phyloP scores from a whole-genome alignment of 2,329 filamentous ascomycete genomes.

The Neobulgaria alba region DNA sequence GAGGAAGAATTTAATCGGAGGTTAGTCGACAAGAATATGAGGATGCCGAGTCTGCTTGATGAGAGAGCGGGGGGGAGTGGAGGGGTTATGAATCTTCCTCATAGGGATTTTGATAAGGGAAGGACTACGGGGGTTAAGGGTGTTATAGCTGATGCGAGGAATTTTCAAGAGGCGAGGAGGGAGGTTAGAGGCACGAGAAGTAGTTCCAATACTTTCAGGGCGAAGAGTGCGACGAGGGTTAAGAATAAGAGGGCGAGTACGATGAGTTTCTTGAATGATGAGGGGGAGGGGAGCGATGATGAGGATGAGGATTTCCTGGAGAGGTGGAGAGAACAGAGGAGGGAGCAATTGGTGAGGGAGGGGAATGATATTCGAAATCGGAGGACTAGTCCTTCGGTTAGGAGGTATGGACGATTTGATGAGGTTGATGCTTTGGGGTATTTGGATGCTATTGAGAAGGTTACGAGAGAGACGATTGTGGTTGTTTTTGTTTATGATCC shows the following conservation, averaged over 20 bases:
- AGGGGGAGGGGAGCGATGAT: slow-evolving; percentile 30
- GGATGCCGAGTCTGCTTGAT: slow-evolving; percentile 49
- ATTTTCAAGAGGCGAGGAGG: slow-evolving; percentile 60
- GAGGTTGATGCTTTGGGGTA: slow-evolving; percentile 86
- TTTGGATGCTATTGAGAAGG: slow-evolving; percentile 92
- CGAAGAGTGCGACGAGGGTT: slow-evolving; percentile 11
- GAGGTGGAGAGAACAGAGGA: slow-evolving; percentile 74
- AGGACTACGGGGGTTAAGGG: slow-evolving; percentile 76
- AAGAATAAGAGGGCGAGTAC: slow-evolving; percentile 17
- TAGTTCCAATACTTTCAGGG: slow-evolving; percentile 45
- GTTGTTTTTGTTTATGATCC: slow-evolving; percentile 92
- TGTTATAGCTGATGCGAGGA: slow-evolving; percentile 75
- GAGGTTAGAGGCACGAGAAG: slow-evolving; percentile 17
- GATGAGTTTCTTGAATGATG: slow-evolving; percentile 19
- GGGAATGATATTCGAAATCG: slow-evolving; percentile 50
- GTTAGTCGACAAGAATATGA: slow-evolving; percentile 56
- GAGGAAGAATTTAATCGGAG: slow-evolving; percentile 28
- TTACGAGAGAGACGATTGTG: slow-evolving; percentile 69
- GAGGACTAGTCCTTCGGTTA: slow-evolving; percentile 66
- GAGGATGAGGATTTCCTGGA: slow-evolving; percentile 75
- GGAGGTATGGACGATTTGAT: slow-evolving; percentile 71
- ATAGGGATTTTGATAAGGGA: slow-evolving; percentile 54
- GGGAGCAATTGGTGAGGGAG: slow-evolving; percentile 66
- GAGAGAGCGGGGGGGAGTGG: slow-evolving; percentile 27
- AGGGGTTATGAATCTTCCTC: slow-evolving; percentile 47